Percentiles rank a stretch among this genome's conserved stretches.
phyloP scores from a whole-genome alignment of 2,329 filamentous ascomycete species.

The Fusarium sp. region DNA sequence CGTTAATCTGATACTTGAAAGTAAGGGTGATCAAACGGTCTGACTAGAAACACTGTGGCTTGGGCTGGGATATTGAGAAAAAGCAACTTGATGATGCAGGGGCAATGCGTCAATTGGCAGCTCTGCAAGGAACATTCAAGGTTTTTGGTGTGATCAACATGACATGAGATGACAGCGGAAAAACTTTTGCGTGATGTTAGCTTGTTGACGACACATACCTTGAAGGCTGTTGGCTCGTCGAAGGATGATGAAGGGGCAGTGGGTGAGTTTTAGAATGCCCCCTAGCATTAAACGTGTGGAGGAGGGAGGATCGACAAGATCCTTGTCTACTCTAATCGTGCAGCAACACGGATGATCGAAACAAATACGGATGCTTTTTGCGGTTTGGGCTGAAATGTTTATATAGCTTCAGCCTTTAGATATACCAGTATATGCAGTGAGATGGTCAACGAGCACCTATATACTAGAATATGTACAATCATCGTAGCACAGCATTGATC shows the following conservation, averaged over 20 bases:
- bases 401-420: too few relatives aligned
- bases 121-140: neutral
- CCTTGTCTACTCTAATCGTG: constrained; percentile 27
- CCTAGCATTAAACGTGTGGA: constrained; percentile 30
- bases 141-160: constrained; percentile 1
- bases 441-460: too few relatives aligned
- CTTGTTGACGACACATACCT: neutral
- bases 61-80: neutral
- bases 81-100: neutral
- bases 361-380: neutral
- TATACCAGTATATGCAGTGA: rapidly evolving
- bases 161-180: constrained; percentile 43
- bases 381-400: neutral
- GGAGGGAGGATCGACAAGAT: constrained; percentile 34
- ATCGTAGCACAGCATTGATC: neutral
- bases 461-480: neutral
- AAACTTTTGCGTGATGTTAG: constrained; percentile 12
- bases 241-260: constrained; percentile 12
- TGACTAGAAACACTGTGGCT: neutral
- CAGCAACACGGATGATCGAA: neutral
- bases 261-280: constrained; percentile 17
- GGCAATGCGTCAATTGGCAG: neutral
- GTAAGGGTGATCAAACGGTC: neutral
- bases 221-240: neutral
- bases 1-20: neutral